phyloP scores from a whole-genome alignment of 2,329 filamentous ascomycete species.

The Blastomyces parvus region DNA sequence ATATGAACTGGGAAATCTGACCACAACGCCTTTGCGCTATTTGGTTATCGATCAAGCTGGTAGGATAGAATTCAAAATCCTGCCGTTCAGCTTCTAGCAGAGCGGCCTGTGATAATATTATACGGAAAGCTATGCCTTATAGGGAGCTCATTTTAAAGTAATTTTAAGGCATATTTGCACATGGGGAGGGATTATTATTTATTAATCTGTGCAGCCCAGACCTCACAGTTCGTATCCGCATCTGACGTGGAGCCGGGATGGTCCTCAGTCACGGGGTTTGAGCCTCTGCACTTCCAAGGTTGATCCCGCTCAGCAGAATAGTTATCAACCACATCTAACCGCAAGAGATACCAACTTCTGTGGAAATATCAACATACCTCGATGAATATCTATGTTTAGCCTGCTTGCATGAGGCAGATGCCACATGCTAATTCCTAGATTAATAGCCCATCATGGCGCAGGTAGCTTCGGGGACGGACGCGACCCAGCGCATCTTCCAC shows the following conservation, averaged over 20 bases:
- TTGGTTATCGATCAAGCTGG: no score
- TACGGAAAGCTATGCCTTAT: background rate
- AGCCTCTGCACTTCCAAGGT: slow-evolving; percentile 1
- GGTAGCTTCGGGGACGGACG: slow-evolving; percentile 39
- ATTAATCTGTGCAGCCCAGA: no score
- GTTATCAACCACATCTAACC: background rate
- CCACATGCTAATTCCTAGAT: background rate
- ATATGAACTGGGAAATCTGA: no score
- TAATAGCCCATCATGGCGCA: slow-evolving; percentile 34
- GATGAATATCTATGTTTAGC: slow-evolving; percentile 1
- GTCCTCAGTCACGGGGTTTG: slow-evolving; percentile 5
- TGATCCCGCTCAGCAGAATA: background rate
- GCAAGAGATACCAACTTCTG: background rate
- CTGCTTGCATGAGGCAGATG: slow-evolving; percentile 4
- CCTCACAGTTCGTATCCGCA: no score
- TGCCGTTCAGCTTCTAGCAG: no score
- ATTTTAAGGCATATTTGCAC: no score
- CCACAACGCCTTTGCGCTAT: no score
- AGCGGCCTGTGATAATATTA: background rate
- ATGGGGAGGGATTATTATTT: no score
- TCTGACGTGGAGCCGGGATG: background rate
- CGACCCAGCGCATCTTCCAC: slow-evolving; percentile 47
- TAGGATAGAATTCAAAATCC: no score
- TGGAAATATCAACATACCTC: background rate
- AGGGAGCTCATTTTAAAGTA: no score